These are phyloP conservation scores for Suillus luteus DNA, from an alignment of 768 basidiomycete species.

Conservation along the genomic window DNA sequence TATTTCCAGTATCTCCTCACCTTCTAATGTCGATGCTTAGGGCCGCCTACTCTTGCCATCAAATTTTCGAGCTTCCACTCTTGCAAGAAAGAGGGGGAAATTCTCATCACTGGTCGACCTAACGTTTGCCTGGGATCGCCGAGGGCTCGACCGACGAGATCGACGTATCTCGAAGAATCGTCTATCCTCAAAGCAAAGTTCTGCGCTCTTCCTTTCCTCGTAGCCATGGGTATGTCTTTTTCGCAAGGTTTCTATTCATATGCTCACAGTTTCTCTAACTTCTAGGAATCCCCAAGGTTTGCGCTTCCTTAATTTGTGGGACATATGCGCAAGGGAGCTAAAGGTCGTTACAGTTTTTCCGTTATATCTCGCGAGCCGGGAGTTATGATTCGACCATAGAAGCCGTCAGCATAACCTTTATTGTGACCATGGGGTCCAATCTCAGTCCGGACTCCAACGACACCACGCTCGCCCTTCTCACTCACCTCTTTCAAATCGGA, in stretches of 20 bases:
- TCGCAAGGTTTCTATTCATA: too few species aligned
- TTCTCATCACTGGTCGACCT: conserved; percentile 88
- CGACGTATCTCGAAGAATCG: conserved; percentile 56
- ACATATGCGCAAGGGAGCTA: conserved; percentile 10
- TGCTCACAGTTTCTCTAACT: conserved; percentile 11
- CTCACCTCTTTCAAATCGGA: too few species aligned
- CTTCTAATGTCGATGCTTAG: conserved; percentile 42
- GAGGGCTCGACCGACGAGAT: conserved; percentile 94
- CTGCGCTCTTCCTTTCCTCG: neutral
- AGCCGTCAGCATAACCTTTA: too few species aligned
- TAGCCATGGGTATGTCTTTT: neutral
- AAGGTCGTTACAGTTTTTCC: conserved; percentile 73
- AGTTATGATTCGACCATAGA: neutral
- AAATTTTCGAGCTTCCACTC: conserved; percentile 69
- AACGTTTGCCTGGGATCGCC: conserved; percentile 84
- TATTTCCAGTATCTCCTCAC: conserved; percentile 1
- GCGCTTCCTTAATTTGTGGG: conserved; percentile 18
- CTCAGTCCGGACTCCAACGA: too few species aligned
- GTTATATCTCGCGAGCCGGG: conserved; percentile 83
- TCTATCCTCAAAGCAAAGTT: neutral
- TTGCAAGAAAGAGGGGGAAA: conserved; percentile 90
- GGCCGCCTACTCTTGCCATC: conserved; percentile 90
- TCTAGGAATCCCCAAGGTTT: conserved; percentile 67
- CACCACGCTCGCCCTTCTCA: too few species aligned
- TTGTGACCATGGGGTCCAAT: too few species aligned